These are phyloP conservation scores for Chrysoporthe austroafricana DNA, from an alignment of 2,329 filamentous ascomycete species.

Conservation along the genomic window DNA sequence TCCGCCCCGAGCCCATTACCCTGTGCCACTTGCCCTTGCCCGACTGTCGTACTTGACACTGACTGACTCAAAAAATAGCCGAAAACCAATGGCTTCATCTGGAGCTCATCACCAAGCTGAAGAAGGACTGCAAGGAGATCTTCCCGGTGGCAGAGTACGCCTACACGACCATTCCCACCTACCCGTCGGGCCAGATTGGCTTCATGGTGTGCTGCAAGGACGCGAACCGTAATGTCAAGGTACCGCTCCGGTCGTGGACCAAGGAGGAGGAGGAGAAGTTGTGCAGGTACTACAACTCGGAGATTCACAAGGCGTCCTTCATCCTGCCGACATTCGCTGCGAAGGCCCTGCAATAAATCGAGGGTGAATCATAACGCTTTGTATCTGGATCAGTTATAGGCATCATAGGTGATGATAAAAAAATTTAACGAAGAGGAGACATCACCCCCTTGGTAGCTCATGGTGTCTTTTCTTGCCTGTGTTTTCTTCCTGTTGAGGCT, in stretches of 20 bases:
- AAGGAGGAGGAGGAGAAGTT: conserved; percentile 88
- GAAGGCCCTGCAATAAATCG: conserved; percentile 63
- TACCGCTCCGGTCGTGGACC: conserved; percentile 80
- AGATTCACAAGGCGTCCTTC: conserved; percentile 95
- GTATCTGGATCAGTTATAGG: conserved; percentile 3
- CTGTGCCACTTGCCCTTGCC: not conserved
- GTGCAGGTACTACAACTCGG: conserved; percentile 96
- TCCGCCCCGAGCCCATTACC: not conserved
- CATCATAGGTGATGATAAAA: not conserved
- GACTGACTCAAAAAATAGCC: conserved; percentile 55
- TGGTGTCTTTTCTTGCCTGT: not conserved
- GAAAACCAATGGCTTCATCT: conserved; percentile 99
- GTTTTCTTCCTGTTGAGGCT: no score
- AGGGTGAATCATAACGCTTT: not conserved
- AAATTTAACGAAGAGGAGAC: not conserved
- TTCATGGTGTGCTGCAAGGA: conserved; percentile 99
- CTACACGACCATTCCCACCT: conserved; percentile 99
- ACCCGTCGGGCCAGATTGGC: conserved; percentile 97
- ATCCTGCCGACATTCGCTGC: conserved; percentile 91
- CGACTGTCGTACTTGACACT: conserved; percentile 5
- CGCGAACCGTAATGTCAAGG: conserved; percentile 77
- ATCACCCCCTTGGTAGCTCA: not conserved
- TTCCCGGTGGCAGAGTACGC: conserved; percentile 98
- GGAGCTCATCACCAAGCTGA: conserved; percentile 88
- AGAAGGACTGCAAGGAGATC: conserved; percentile 95